Evolutionary conservation across 169 alveolate genomes (phyloP), one percentile per base, ranked within the genome.

Genomic region (Plasmodium yoelii): DNA sequence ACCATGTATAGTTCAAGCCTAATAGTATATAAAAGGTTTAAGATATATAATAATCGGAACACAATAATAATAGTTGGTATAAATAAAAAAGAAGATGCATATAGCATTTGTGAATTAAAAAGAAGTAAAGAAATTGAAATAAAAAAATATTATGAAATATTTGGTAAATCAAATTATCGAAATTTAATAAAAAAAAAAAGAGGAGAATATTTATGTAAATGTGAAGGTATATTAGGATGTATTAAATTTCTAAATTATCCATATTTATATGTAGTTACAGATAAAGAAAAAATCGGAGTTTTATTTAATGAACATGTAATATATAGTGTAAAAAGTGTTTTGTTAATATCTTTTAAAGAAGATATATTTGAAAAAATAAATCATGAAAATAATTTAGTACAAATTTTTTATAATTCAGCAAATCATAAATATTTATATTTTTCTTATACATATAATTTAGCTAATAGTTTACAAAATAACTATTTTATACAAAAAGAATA

Each of bases 391-490:
- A 70, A 88, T 10, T 75, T 84, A 28, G 59, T 90, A 0, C 64
- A 84, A 18, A 12, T 93, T 22, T 93, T 93, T 51, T 87, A 91
- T 68, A 87, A 91, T 46, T 84, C 75, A 26, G 93, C 74, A 51
- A 86, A 88, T 22, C 82, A 84, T 19, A 92, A 86, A 63, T 59
- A 91, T 64, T 87, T 88, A 56, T 94, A 92, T 64, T 94, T 90
- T 88, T 90, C 95, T 7, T 91, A 94, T 44, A 90, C 95, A 26
- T 94, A 94, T 28, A 91, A 92, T 69, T 47, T 94, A 64, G 61
- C 94, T 1, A 63, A 82, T 53, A 49, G 91, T 22, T 90, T 87
- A 0, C 96, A 94, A 56, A 51, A 69, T 28, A 94, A 94, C 57
- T 47, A 26, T 39, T 63, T 39, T 59, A 26, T 70, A 39, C 70